Evolutionary conservation across 2,329 filamentous ascomycete genomes (phyloP).

Genomic region (Aspergillus vadensis): DNA sequence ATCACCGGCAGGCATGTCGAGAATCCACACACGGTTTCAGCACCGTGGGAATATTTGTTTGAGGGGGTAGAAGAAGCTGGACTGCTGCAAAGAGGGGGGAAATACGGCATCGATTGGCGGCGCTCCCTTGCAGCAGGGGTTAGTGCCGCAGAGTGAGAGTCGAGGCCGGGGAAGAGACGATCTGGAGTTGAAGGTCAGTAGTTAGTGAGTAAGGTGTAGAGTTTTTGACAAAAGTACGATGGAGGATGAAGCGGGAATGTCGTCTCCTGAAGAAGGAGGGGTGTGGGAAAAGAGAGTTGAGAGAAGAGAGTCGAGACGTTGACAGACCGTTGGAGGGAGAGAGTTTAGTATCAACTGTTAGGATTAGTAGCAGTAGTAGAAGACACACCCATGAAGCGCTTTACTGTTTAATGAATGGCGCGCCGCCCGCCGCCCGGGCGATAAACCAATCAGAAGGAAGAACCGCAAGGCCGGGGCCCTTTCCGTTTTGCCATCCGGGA

Average conservation of each 20-base stretch:
- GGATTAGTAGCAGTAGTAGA: no score
- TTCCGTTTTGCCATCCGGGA: slow-evolving; percentile 4
- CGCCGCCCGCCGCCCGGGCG: not conserved
- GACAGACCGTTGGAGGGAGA: no score
- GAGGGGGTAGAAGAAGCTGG: not conserved
- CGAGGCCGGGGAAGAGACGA: not conserved
- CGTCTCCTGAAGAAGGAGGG: not conserved
- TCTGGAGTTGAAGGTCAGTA: not conserved
- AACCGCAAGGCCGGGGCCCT: not conserved
- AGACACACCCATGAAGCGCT: not conserved
- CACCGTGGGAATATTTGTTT: no score
- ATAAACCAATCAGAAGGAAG: not conserved
- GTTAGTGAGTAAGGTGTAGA: not conserved
- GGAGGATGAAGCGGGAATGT: not conserved
- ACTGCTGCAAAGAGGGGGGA: not conserved
- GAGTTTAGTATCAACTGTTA: no score
- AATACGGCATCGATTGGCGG: not conserved
- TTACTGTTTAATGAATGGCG: not conserved
- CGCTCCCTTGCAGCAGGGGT: not conserved
- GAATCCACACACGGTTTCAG: not conserved
- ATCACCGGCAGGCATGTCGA: not conserved
- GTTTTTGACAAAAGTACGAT: not conserved
- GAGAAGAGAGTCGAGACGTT: not conserved
- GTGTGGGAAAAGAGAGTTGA: not conserved
- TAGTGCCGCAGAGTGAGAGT: not conserved